Conservation (phyloP, 2,329 filamentous ascomycete genomes). For the Diaporthe helianthi region DNA sequence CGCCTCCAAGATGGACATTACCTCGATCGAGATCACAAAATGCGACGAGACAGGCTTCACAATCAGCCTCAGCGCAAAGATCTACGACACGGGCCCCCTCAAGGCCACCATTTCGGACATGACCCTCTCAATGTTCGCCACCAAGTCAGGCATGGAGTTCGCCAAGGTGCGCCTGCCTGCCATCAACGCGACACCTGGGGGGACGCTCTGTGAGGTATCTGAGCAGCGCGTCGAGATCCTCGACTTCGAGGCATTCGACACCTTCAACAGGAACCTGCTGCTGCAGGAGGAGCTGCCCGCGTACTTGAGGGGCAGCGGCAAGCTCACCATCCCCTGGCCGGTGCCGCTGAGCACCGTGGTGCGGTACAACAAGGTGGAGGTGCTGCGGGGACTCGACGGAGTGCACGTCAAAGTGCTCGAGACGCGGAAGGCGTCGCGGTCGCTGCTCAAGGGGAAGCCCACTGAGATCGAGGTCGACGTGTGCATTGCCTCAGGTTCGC, state of each 20-base stretch:
- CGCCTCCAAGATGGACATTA: conserved; percentile 26
- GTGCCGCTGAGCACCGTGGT: conserved; percentile 6
- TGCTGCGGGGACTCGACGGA: conserved; percentile 24
- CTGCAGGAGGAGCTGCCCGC: conserved; percentile 23
- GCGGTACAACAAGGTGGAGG: conserved; percentile 22
- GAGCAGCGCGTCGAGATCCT: conserved; percentile 24
- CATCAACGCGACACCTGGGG: conserved; percentile 15
- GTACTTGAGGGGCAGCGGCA: conserved; percentile 14
- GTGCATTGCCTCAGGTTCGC: conserved; percentile 9
- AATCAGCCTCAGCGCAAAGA: conserved; percentile 18
- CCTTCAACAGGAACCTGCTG: conserved; percentile 28
- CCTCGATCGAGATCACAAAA: conserved; percentile 10
- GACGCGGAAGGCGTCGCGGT: conserved; percentile 16
- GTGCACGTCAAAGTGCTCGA: conserved; percentile 24
- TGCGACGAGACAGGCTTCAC: conserved; percentile 19
- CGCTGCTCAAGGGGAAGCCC: conserved; percentile 21
- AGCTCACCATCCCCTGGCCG: conserved; percentile 7
- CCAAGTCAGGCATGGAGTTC: conserved; percentile 14
- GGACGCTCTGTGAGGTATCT: conserved; percentile 14
- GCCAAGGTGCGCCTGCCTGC: conserved; percentile 1
- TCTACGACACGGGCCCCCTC: conserved; percentile 25
- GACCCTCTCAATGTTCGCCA: conserved; percentile 20
- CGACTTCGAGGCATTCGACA: conserved; percentile 10
- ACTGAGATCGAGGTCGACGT: conserved; percentile 26
- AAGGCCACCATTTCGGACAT: conserved; percentile 21